These are phyloP conservation scores for Melastoma candidum DNA, from an alignment of 441 rosid genomes.

Conservation along the genomic window DNA sequence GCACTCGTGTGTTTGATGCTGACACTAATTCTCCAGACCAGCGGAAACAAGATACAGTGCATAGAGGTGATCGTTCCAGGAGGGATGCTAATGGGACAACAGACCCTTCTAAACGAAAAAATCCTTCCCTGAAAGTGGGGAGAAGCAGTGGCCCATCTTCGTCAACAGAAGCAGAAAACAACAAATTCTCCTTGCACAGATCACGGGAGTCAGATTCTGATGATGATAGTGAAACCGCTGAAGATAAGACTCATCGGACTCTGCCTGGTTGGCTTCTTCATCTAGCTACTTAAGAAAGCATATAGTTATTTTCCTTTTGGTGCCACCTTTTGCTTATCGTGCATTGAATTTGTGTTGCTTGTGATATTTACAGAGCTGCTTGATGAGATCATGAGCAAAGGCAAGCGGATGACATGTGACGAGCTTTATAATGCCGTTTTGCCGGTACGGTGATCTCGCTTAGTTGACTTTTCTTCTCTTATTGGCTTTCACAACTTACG, in stretches of 20 bases:
- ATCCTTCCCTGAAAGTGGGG: constrained; percentile 38
- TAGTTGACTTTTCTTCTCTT: constrained; percentile 3
- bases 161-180: constrained; percentile 57
- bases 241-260: constrained; percentile 55
- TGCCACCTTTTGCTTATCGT: not conserved
- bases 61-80: too few relatives aligned
- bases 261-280: constrained; percentile 45
- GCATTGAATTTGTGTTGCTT: not conserved
- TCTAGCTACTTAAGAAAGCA: not conserved
- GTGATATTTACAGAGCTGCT: constrained; percentile 42
- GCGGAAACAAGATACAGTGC: too few relatives aligned
- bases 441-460: constrained; percentile 44
- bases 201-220: constrained; percentile 65
- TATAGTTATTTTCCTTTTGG: not conserved
- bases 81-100: constrained; percentile 43
- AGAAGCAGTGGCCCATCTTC: constrained; percentile 76
- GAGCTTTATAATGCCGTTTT: constrained; percentile 93
- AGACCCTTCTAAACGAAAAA: constrained; percentile 30
- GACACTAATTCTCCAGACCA: too few relatives aligned
- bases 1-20: too few relatives aligned
- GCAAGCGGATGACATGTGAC: constrained; percentile 84
- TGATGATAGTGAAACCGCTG: constrained; percentile 51
- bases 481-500: constrained; percentile 5
- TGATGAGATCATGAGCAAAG: constrained; percentile 91
- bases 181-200: constrained; percentile 42